These are phyloP conservation scores for Dioscorea cayenensis DNA, from an alignment of 116 monocot species.

Conservation along the genomic window DNA sequence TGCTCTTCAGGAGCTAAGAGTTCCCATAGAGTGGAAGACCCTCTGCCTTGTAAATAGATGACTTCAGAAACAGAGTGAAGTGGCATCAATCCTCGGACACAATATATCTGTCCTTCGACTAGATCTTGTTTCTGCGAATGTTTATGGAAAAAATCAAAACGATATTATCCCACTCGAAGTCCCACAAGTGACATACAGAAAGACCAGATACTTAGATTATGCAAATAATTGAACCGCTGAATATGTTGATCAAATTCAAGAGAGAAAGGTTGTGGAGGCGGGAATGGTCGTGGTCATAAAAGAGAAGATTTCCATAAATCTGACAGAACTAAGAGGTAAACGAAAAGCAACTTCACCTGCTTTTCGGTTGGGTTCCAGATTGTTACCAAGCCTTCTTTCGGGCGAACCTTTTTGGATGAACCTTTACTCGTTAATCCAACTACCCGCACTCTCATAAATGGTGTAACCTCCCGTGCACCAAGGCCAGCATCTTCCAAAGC, in stretches of 20 bases:
- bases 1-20: conserved; percentile 18
- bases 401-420: conserved; percentile 19
- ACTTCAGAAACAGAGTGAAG: conserved; percentile 28
- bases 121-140: conserved; percentile 63
- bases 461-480: conserved; percentile 69
- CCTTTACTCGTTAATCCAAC: conserved; percentile 46
- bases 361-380: conserved; percentile 94
- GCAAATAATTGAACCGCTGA: background rate
- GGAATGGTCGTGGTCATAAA: no score
- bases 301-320: no score
- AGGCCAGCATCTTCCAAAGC: conserved; percentile 76
- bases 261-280: no score
- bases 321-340: background rate
- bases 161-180: background rate
- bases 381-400: conserved; percentile 69
- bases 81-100: conserved; percentile 70
- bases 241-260: no score
- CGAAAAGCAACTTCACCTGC: conserved; percentile 31
- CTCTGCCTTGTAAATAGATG: conserved; percentile 73
- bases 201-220: background rate
- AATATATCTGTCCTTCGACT: conserved; percentile 85
- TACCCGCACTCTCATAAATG: conserved; percentile 86
- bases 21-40: conserved; percentile 66
- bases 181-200: background rate
- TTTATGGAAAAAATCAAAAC: background rate